Conservation (phyloP, 305 asterid genomes). For the Withania somnifera region DNA sequence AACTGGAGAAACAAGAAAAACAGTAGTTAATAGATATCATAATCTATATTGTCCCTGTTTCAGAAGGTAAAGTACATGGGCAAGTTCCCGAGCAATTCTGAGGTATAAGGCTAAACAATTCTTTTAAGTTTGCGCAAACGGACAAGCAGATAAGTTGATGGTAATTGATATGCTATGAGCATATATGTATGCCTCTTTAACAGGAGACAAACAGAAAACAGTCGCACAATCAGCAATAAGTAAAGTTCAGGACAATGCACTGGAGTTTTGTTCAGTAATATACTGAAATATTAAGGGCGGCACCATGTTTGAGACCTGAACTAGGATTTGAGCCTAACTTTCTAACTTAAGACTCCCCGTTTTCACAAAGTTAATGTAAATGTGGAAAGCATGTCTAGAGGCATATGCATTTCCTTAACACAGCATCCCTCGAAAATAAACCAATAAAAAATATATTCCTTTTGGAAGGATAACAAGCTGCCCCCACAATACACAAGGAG, state of each 20-base stretch:
- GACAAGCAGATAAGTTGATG: background rate
- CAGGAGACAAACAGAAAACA: background rate
- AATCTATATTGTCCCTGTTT: background rate
- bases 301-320: background rate
- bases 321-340: background rate
- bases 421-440: background rate
- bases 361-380: background rate
- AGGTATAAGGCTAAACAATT: background rate
- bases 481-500: background rate
- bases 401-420: background rate
- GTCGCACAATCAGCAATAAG: background rate
- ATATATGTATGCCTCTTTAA: background rate
- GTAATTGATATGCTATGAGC: background rate
- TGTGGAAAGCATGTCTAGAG: background rate
- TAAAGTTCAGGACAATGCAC: background rate
- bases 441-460: background rate
- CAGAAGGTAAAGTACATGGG: background rate
- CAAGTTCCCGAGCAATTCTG: background rate
- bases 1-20: constrained; percentile 40
- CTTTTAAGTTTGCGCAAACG: background rate
- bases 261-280: background rate
- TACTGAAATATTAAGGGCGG: background rate
- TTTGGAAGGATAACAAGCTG: background rate
- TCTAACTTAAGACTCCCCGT: background rate
- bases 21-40: constrained; percentile 20